Conservation (phyloP, 495 filamentous ascomycete genomes). For the Aspergillus asperescens region DNA sequence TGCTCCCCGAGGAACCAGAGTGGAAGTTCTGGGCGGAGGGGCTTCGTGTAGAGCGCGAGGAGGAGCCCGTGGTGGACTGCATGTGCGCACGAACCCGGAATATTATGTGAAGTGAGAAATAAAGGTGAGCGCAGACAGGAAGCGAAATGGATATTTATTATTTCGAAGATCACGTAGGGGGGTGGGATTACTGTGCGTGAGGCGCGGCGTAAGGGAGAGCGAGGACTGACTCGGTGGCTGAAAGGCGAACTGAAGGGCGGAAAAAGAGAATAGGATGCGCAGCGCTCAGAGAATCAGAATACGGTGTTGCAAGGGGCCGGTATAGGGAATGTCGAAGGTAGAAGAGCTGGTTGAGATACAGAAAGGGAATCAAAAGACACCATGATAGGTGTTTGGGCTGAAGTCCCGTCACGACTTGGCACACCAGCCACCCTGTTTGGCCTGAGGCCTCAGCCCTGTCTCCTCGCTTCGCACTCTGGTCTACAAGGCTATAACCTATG, state of each 20-base stretch:
- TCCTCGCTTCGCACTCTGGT: too few relatives aligned
- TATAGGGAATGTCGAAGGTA: neutral
- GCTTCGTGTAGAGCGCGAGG: conserved; percentile 37
- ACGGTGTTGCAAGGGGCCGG: neutral
- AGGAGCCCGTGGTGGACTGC: conserved; percentile 25
- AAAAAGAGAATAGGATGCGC: conserved; percentile 2
- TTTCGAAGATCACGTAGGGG: conserved; percentile 12
- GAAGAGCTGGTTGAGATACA: neutral
- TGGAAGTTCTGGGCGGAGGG: conserved; percentile 27
- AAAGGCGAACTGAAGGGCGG: conserved; percentile 1
- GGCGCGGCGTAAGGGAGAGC: conserved; percentile 10
- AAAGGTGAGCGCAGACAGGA: neutral
- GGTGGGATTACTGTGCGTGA: conserved; percentile 11
- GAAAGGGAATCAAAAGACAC: neutral
- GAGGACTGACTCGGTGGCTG: neutral
- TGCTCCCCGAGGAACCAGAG: conserved; percentile 26
- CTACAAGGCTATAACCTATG: too few relatives aligned
- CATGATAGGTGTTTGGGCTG: conserved; percentile 14
- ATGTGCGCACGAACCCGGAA: conserved; percentile 19
- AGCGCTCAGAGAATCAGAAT: conserved; percentile 4
- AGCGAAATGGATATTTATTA: conserved; percentile 18
- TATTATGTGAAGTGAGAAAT: conserved; percentile 4
- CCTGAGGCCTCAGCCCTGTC: neutral
- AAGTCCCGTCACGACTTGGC: too few relatives aligned
- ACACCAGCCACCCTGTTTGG: conserved; percentile 15